A percentile compares a stretch with the other conserved stretches of the same genome.
These are phyloP conservation scores for Ilex paraguariensis DNA, from an alignment of 305 asterid species.

Conservation along the genomic window DNA sequence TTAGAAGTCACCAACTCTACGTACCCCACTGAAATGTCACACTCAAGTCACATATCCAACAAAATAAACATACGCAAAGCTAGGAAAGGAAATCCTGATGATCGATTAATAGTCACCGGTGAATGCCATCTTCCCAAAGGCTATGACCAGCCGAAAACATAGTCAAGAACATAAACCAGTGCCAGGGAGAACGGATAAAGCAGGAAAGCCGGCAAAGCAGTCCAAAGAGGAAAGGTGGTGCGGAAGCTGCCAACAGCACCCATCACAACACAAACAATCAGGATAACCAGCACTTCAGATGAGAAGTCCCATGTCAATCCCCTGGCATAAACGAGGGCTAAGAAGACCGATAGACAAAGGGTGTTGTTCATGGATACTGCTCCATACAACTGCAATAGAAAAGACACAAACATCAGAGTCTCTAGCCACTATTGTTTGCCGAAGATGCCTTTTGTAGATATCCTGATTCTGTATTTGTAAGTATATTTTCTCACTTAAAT, in stretches of 20 bases:
- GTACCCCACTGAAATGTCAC: too few species aligned
- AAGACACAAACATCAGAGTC: neutral
- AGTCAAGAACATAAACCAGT: conserved; percentile 84
- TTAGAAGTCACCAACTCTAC: too few species aligned
- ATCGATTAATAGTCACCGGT: too few species aligned
- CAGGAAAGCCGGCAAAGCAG: conserved; percentile 57
- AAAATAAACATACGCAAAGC: too few species aligned
- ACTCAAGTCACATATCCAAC: too few species aligned
- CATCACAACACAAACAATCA: conserved; percentile 81
- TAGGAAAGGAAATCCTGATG: too few species aligned
- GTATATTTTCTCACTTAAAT: too few species aligned
- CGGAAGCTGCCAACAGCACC: conserved; percentile 70
- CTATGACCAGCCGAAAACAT: conserved; percentile 81
- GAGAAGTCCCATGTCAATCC: conserved; percentile 94
- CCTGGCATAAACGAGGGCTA: conserved; percentile 69
- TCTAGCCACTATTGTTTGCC: too few species aligned
- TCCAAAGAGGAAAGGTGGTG: conserved; percentile 87
- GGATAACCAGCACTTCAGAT: conserved; percentile 78
- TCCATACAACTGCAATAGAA: conserved; percentile 66
- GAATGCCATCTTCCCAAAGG: neutral
- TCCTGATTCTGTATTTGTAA: too few species aligned
- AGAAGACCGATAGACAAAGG: conserved; percentile 81
- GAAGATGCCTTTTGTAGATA: too few species aligned
- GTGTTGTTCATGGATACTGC: conserved; percentile 91
- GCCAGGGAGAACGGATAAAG: conserved; percentile 78